A percentile compares a stretch with the other conserved stretches of the same genome.
These are phyloP conservation scores for Lodderomyces pseudojiufengensis DNA, from an alignment of 1,139 yeast genomes.

Conservation along the genomic window DNA sequence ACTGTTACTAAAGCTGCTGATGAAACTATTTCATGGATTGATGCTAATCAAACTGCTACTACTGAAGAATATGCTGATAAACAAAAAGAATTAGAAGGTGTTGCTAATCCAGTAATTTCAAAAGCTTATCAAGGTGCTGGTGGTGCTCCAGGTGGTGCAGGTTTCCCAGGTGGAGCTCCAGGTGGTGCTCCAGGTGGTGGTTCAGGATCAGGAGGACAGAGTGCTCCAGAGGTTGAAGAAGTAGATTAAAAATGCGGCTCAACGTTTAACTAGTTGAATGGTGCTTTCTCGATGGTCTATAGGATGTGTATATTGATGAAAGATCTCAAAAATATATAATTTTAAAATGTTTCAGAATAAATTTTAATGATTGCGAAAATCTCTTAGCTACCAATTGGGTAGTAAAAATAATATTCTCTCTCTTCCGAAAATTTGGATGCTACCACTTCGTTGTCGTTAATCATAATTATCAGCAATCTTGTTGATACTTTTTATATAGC, in stretches of 20 bases:
- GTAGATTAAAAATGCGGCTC: constrained; percentile 66
- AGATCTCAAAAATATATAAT: no score
- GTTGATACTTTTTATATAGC: no score
- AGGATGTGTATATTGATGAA: no score
- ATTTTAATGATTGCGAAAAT: no score
- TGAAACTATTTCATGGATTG: constrained; percentile 86
- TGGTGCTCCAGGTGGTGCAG: constrained; percentile 51
- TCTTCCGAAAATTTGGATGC: no score
- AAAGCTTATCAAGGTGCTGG: constrained; percentile 79
- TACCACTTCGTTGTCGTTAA: no score
- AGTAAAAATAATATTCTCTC: no score
- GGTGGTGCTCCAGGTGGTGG: constrained; percentile 57
- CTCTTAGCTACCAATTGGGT: no score
- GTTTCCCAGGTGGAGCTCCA: constrained; percentile 52
- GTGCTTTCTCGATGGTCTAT: no score
- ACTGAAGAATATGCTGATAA: constrained; percentile 83
- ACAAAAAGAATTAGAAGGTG: constrained; percentile 91
- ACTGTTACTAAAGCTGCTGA: constrained; percentile 80
- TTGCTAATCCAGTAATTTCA: constrained; percentile 92
- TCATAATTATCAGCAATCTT: no score
- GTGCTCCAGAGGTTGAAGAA: constrained; percentile 87
- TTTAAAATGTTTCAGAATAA: no score
- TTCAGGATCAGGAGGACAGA: constrained; percentile 72
- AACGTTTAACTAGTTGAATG: no score
- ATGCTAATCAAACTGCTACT: constrained; percentile 81